phyloP scores from a whole-genome alignment of 495 filamentous ascomycete genomes.

The Polyplosphaeria fusca region DNA sequence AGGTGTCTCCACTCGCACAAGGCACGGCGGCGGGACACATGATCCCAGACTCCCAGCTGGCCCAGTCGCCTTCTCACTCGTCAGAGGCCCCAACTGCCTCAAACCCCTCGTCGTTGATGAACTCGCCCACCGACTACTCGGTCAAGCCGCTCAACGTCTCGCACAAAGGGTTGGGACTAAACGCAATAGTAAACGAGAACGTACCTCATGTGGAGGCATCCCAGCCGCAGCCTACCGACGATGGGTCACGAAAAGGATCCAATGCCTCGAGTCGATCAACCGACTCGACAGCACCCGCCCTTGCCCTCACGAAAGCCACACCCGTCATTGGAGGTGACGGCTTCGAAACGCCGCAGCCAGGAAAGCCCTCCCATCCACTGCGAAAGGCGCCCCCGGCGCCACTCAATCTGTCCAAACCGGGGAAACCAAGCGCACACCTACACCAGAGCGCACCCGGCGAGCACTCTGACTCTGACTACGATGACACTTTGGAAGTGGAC shows the following conservation, averaged over 20 bases:
- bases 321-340: constrained; percentile 30
- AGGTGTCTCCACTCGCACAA: constrained; percentile 27
- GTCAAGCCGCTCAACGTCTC: constrained; percentile 19
- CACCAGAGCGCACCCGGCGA: constrained; percentile 52
- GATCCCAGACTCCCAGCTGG: constrained; percentile 16
- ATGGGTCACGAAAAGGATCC: neutral
- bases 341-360: constrained; percentile 23
- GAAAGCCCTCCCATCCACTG: constrained; percentile 29
- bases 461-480: constrained; percentile 79
- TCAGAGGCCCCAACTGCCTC: constrained; percentile 22
- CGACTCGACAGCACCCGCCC: constrained; percentile 16
- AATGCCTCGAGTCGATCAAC: neutral
- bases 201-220: neutral
- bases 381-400: constrained; percentile 83
- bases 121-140: constrained; percentile 30
- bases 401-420: constrained; percentile 60
- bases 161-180: constrained; percentile 19
- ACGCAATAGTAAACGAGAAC: constrained; percentile 22
- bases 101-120: constrained; percentile 20
- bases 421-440: constrained; percentile 42
- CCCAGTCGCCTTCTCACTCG: constrained; percentile 28
- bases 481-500: constrained; percentile 67
- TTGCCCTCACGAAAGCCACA: constrained; percentile 38
- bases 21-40: constrained; percentile 10
- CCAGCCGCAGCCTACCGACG: neutral